Conservation (phyloP, 805 yeast species). For the Brettanomyces sp. region DNA sequence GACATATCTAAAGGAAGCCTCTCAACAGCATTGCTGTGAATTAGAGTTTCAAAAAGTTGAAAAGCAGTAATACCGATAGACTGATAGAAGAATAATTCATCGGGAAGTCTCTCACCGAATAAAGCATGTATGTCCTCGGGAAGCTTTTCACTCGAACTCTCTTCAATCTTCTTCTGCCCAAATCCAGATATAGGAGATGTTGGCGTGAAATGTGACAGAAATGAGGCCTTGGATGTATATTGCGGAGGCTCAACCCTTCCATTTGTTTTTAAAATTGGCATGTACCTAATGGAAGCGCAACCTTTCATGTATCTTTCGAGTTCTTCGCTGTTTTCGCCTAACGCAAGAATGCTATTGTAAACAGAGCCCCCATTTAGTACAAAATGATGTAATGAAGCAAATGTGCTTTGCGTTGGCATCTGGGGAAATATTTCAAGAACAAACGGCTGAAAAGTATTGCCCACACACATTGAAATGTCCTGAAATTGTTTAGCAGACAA, state of each 20-base stretch:
- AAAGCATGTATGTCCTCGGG: slow-evolving; percentile 80
- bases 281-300: slow-evolving; percentile 52
- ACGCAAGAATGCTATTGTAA: slow-evolving; percentile 37
- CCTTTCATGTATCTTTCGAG: slow-evolving; percentile 57
- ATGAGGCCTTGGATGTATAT: background rate
- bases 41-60: slow-evolving; percentile 55
- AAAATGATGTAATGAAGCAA: slow-evolving; percentile 22
- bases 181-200: slow-evolving; percentile 8
- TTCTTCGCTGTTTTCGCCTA: slow-evolving; percentile 33
- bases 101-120: slow-evolving; percentile 76
- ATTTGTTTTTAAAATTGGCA: slow-evolving; percentile 61
- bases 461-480: slow-evolving; percentile 71
- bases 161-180: slow-evolving; percentile 7
- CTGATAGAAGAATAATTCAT: slow-evolving; percentile 74
- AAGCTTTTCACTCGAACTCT: slow-evolving; percentile 24
- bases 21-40: slow-evolving; percentile 53
- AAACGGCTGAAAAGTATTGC: slow-evolving; percentile 64
- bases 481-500: slow-evolving; percentile 58
- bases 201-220: slow-evolving; percentile 5
- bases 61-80: slow-evolving; percentile 66
- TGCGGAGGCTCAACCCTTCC: slow-evolving; percentile 51
- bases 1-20: slow-evolving; percentile 63
- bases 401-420: slow-evolving; percentile 20
- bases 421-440: slow-evolving; percentile 44
- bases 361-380: slow-evolving; percentile 34